phyloP scores from a whole-genome alignment of 768 basidiomycete species.

The Rhodosporidiobolus odoratus region DNA sequence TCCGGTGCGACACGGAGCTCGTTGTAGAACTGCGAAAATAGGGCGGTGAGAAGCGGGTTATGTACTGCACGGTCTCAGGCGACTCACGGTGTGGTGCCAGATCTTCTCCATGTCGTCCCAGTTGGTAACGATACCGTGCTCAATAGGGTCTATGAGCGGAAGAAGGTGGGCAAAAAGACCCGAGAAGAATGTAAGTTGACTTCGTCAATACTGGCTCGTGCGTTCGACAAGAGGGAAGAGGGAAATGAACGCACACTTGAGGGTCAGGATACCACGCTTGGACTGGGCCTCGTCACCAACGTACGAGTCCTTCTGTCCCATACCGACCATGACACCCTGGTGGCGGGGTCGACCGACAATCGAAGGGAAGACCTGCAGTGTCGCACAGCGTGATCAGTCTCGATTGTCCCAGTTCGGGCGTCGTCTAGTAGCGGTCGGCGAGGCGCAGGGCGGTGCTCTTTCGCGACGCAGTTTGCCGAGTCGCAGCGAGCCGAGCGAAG shows the following conservation, averaged over 20 bases:
- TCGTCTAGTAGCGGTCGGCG: conserved; percentile 6
- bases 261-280: conserved; percentile 86
- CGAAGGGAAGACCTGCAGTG: conserved; percentile 52
- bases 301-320: conserved; percentile 94
- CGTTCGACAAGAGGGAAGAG: neutral
- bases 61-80: too few species aligned
- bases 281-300: conserved; percentile 91
- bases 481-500: conserved; percentile 1
- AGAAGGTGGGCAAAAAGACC: conserved; percentile 43
- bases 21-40: conserved; percentile 66
- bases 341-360: conserved; percentile 93
- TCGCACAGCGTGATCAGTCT: neutral
- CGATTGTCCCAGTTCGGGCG: neutral
- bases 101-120: conserved; percentile 99
- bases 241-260: conserved; percentile 53
- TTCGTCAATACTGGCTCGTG: too few species aligned
- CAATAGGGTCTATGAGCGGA: conserved; percentile 61
- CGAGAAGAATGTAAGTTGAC: too few species aligned
- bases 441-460: neutral
- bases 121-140: conserved; percentile 93
- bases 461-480: too few species aligned
- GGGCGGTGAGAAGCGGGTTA: neutral
- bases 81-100: conserved; percentile 53
- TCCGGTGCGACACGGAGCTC: conserved; percentile 88
- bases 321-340: conserved; percentile 93